Conservation (phyloP, 257 asterid genomes). For the Petunia secreta region DNA sequence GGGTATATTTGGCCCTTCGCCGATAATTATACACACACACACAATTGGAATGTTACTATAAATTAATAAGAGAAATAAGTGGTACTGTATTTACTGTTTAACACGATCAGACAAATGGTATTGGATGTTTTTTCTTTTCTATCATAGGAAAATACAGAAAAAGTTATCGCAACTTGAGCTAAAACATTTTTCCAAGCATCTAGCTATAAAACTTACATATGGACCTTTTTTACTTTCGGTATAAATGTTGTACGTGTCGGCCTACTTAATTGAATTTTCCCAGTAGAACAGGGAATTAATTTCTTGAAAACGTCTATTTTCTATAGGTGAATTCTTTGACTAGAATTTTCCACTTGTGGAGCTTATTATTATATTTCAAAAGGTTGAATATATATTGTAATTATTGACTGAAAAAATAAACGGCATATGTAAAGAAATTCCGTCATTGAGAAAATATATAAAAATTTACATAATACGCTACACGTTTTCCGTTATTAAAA, state of each 20-base stretch:
- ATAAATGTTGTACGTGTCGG: not conserved
- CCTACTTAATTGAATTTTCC: not conserved
- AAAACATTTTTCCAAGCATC: too few species aligned
- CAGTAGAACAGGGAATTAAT: not conserved
- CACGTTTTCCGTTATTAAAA: not conserved
- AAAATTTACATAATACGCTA: not conserved
- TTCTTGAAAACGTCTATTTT: not conserved
- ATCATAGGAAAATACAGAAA: too few species aligned
- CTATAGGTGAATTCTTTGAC: constrained; percentile 10
- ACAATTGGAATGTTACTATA: too few species aligned
- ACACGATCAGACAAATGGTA: too few species aligned
- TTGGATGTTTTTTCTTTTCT: too few species aligned
- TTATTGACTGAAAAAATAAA: constrained; percentile 3
- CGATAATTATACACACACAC: too few species aligned
- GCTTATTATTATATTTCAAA: not conserved
- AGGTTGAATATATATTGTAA: not conserved
- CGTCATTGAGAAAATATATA: not conserved
- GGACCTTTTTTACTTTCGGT: not conserved
- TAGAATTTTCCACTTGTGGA: not conserved
- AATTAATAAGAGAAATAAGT: too few species aligned
- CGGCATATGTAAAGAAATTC: not conserved
- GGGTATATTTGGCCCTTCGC: too few species aligned
- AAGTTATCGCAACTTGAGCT: too few species aligned
- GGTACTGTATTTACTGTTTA: too few species aligned
- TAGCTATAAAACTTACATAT: too few species aligned